Base-by-base conservation (phyloP, 2,329 filamentous ascomycete species). In the Ceratocystiopsis minuta region DNA sequence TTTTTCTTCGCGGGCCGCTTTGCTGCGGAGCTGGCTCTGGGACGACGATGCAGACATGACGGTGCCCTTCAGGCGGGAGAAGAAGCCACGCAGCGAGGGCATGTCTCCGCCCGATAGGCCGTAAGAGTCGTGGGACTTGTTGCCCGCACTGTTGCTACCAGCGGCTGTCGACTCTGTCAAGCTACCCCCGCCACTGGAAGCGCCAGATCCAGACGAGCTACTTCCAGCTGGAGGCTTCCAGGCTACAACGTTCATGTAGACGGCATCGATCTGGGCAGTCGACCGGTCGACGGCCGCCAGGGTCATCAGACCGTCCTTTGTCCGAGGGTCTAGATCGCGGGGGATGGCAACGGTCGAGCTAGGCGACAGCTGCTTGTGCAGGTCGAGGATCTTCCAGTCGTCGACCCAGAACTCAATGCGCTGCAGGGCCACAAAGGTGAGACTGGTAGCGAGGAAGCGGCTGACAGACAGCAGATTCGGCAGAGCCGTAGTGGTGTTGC, bases 391-490 rank as follows among this genome's bases (percentile, higher is more conserved):
- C 51, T 78, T 80, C 64, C 80, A 87, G 52, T 90, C 79, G 54
- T 98, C 88, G 41, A 98, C 72, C 70, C 79, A 88, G 45, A 98
- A 74, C 54, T 96, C 87, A 46, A 98, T 83, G 43, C 71, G 72
- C 54, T 94, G 72, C 18, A 98, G 65, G 0, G 85, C 81, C 45
- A 98, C 88, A 62, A 98, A 98, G 0, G 90, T 96, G 57, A 98
- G 65, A 62, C 88, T 95, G 7, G 87, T 96, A 4, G 87, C 83
- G 39, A 98, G 65, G 51, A 98, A 98, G 58, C 95, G 87, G 54
- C 82, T 80, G 42, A 98, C 69, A 2, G 84, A 86, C 20, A 93
- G 66, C 10, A 98, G 64, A 46, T 85, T 84, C 3, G 92, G 90
- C 39, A 96, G 63, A 2, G 87, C 84, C 1, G 86, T 88, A 0